phyloP scores from a whole-genome alignment of 495 filamentous ascomycete genomes.

The Stereocaulon alpinum region DNA sequence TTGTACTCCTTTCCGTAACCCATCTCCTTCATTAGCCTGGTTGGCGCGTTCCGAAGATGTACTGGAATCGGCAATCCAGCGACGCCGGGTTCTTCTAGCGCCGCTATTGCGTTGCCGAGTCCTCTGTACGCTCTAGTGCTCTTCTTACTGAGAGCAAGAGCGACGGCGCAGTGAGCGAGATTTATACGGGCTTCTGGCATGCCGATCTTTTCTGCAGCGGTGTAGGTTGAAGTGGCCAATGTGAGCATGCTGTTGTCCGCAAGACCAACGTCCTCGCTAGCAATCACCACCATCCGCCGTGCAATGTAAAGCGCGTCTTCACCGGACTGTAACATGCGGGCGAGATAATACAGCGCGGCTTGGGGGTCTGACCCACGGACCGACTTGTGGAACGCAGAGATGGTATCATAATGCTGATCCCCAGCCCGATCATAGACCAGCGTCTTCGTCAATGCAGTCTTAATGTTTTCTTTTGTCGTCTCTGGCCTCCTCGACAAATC shows the following conservation, averaged over 20 bases:
- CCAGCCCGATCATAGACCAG: slow-evolving; percentile 90
- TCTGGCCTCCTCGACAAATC: slow-evolving; percentile 43
- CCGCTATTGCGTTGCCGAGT: slow-evolving; percentile 64
- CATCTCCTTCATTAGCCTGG: slow-evolving; percentile 82
- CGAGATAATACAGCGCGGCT: slow-evolving; percentile 85
- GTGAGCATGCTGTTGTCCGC: slow-evolving; percentile 80
- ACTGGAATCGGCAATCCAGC: slow-evolving; percentile 71
- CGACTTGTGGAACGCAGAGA: slow-evolving; percentile 94
- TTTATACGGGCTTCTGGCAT: slow-evolving; percentile 93
- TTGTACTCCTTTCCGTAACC: slow-evolving; percentile 82
- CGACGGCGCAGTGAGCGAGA: slow-evolving; percentile 76
- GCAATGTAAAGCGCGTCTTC: slow-evolving; percentile 92
- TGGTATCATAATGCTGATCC: slow-evolving; percentile 91
- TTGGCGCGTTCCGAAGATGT: slow-evolving; percentile 86
- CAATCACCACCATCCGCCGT: slow-evolving; percentile 80
- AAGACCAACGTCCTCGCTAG: slow-evolving; percentile 84
- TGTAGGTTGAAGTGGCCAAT: slow-evolving; percentile 73
- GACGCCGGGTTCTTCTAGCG: slow-evolving; percentile 66
- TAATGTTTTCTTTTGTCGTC: slow-evolving; percentile 57
- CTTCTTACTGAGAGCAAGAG: slow-evolving; percentile 73
- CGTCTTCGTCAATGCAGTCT: slow-evolving; percentile 73
- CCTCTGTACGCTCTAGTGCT: slow-evolving; percentile 77
- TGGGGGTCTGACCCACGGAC: slow-evolving; percentile 79
- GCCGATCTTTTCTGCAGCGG: slow-evolving; percentile 79
- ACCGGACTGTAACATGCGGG: slow-evolving; percentile 90